These are phyloP conservation scores for Keithomyces neogunnii DNA, from an alignment of 2,329 filamentous ascomycete genomes.

Conservation along the genomic window DNA sequence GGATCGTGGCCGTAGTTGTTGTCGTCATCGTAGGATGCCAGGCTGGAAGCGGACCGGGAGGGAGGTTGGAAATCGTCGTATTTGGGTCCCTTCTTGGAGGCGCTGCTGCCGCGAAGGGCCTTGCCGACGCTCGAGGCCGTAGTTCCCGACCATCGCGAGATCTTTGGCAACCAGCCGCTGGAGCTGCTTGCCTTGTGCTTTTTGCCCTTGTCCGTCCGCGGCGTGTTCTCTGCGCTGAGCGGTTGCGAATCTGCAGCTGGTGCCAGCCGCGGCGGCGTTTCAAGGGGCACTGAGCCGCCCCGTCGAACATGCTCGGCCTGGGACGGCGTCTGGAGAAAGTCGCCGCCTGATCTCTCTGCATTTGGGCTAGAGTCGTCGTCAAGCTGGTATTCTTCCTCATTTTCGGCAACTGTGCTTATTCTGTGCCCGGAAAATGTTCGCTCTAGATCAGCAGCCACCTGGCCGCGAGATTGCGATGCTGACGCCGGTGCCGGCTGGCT, in stretches of 20 bases:
- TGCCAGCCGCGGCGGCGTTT: constrained; percentile 48
- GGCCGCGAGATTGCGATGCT: constrained; percentile 43
- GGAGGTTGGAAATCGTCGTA: constrained; percentile 47
- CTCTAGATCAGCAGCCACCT: constrained; percentile 33
- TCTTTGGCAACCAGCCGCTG: constrained; percentile 75
- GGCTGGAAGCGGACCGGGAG: constrained; percentile 73
- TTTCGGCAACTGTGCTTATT: constrained; percentile 83
- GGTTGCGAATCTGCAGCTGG: constrained; percentile 28
- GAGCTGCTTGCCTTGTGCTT: constrained; percentile 86
- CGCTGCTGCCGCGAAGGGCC: constrained; percentile 61
- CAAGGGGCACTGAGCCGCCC: constrained; percentile 45
- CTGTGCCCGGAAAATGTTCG: constrained; percentile 64
- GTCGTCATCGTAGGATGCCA: constrained; percentile 54
- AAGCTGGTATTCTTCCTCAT: constrained; percentile 60
- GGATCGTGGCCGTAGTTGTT: constrained; percentile 44
- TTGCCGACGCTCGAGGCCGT: constrained; percentile 81
- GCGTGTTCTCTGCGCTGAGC: constrained; percentile 71
- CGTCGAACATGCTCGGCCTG: constrained; percentile 35
- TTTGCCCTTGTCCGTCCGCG: constrained; percentile 62
- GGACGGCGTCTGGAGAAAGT: constrained; percentile 50
- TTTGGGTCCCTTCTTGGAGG: constrained; percentile 47
- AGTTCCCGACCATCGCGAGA: constrained; percentile 95
- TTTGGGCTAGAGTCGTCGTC: constrained; percentile 40
- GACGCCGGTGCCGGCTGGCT: constrained; percentile 72
- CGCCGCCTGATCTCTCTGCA: constrained; percentile 29